Conservation (phyloP, 768 basidiomycete species). For the Boletus coccyginus region DNA sequence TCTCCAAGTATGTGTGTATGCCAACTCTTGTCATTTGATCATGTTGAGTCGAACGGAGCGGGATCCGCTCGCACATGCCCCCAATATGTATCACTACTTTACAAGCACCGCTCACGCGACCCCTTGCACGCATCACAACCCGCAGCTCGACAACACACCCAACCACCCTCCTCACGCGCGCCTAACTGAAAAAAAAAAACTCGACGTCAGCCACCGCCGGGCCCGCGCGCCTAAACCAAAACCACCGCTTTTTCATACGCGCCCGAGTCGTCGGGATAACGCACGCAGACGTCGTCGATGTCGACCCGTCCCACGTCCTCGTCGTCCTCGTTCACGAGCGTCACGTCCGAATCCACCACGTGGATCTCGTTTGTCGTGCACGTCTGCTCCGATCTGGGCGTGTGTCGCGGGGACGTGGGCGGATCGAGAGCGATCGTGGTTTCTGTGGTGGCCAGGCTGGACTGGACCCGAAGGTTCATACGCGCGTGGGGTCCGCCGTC, state of each 20-base stretch:
- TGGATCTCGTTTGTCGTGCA: neutral
- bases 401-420: neutral
- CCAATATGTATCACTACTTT: no score
- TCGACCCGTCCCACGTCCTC: conserved; percentile 10
- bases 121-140: neutral
- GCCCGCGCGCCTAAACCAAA: no score
- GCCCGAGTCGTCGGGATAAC: conserved; percentile 18
- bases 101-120: no score
- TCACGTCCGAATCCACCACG: conserved; percentile 25
- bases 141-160: conserved; percentile 18
- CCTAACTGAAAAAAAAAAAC: conserved; percentile 11
- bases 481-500: neutral
- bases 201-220: neutral
- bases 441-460: no score
- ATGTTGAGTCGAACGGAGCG: no score
- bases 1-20: no score
- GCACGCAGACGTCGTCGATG: conserved; percentile 16
- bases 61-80: no score
- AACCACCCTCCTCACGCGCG: conserved; percentile 5
- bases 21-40: no score
- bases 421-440: no score
- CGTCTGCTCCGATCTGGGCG: neutral
- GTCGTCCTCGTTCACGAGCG: conserved; percentile 28
- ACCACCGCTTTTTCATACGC: conserved; percentile 25
- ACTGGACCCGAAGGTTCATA: neutral